Evolutionary conservation across 257 asterid genomes (phyloP), one percentile per base, ranked within the genome.

Genomic region (Penstemon eatonii): DNA sequence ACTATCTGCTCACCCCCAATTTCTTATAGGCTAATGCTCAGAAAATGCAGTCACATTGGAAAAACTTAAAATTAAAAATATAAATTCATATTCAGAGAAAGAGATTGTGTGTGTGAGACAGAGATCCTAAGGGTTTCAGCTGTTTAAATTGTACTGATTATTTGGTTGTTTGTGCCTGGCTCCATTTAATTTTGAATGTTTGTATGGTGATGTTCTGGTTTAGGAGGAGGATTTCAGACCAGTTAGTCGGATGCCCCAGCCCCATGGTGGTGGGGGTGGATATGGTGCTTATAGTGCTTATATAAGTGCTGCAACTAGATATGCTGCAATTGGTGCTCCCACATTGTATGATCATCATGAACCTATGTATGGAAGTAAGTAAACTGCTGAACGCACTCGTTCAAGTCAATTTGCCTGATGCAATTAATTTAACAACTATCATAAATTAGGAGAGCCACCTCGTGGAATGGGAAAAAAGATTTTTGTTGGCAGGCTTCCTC

Each of bases 231-330:
- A 91, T 19, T 82, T 79, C 74, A 83, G 85, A 73, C 99, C 99
- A 42, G 69, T 75, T 58, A 87, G 89, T 72, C 86, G 96, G 64
- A 68, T 78, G 79, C 89, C 85, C 73, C 87, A 68, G 25, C 38
- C 84, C 42, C 82, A 52, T 12, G 44, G 69, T 33, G 77, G 80
- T 45, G 88, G 86, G 49, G 91, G 86, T 71, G 93, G 97, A 72
- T 94, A 94, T 85, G 99, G 99, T 65, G 98, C 98, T 55, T 94
- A 94, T 78, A 94, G 84, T 85, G 87, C 99, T 60, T 94, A 94
- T 75, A 94, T 94, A 15, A 87, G 69, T 77, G 87, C 94, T 67
- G 93, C 99, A 47, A 94, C 98, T 56, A 94, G 99, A 89, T 91
- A 94, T 80, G 99, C 93, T 66, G 86, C 96, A n/a, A 72, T 89